Base-by-base conservation (phyloP, 805 yeast species). In the Groenewaldozyma tartarivorans region DNA sequence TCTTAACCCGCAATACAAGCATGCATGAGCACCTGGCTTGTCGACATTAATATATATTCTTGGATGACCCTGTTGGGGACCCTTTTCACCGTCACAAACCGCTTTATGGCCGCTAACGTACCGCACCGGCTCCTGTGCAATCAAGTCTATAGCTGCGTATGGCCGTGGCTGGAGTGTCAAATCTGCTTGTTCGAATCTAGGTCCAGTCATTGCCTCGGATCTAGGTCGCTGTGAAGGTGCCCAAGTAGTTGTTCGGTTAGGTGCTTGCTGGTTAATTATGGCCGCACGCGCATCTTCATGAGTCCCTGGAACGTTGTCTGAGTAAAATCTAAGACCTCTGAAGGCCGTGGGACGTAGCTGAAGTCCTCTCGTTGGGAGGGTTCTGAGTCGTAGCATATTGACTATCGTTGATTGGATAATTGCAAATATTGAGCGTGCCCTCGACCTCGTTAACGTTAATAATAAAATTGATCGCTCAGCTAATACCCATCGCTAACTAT, bases 131-230 rank as follows among this genome's bases (percentile, higher is more conserved):
- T 77, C 77, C 55, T 79, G 65, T 24, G 81, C 79, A 51, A 85
- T 81, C 60, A 85, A 70, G 35, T 85, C 92, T 54, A 85, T 85
- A 42, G 94, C 94, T 33, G 94, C 83, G 47, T 76, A 75, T 4
- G 94, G 86, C 53, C 71, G 72, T 41, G 95, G 95, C 63, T 84
- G 92, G 35, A 64, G 56, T 4, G 64, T 62, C 42, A 84, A 64
- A 54, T 84, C 86, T 48, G 66, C 74, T 53, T 82, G 94, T 38
- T 79, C 74, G 53, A 84, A 84, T 51, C 88, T 69, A 3, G 82
- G 77, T 45, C 77, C 71, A 40, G 71, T 59, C 55, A 74, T 63
- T 17, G 77, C 74, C 26, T 75, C 77, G 31, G 67, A 55, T 56
- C 85, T 71, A 31, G 78, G 65, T 40, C 65, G 71, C 63, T 85